Base-by-base conservation (phyloP, 2,329 filamentous ascomycete genomes). In the Metarhizium brunneum region DNA sequence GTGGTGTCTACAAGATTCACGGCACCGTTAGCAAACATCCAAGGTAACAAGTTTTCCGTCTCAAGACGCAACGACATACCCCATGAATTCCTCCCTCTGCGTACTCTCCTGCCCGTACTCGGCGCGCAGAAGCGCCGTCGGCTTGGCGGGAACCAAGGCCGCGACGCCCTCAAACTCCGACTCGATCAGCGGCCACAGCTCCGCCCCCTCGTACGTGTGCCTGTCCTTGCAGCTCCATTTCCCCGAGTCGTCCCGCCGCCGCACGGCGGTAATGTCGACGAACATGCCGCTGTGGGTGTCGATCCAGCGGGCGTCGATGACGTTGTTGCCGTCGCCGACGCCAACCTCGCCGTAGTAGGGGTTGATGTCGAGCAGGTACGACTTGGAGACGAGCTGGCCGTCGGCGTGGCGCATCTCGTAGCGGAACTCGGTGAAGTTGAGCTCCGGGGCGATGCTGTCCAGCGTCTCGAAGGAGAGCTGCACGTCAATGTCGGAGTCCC, bases 281-380 rank as follows among this genome's bases (percentile, higher is more conserved):
- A 88, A 95, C 64, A 92, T 78, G 50, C 89, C 89, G 63, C 85
- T 94, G 55, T 73, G 70, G 57, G 79, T 78, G 69, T 94, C 88
- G 65, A 94, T 88, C 87, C 88, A 95, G 49, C 90, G 80, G 29
- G 85, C 89, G 69, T 94, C 90, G 63, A 94, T 94, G 55, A 94
- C 80, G 67, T 95, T 95, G 65, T 78, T 73, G 18, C 88, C 88
- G 62, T 87, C 79, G 47, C 84, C 84, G 25, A 82, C 77, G 30
- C 76, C 75, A 2, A 85, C 73, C 54, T 86, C 79, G 56, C 73
- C 74, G 63, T 83, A 79, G 73, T 85, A 82, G 0, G 87, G 86
- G 70, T 92, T 94, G 58, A 92, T 75, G 65, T 94, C 89, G 13
- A 94, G 78, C 13, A 92, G 76, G 64, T 88, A 95, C 47, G 56